phyloP scores from a whole-genome alignment of 2,329 filamentous ascomycete genomes.

The Lanzia echinophila region DNA sequence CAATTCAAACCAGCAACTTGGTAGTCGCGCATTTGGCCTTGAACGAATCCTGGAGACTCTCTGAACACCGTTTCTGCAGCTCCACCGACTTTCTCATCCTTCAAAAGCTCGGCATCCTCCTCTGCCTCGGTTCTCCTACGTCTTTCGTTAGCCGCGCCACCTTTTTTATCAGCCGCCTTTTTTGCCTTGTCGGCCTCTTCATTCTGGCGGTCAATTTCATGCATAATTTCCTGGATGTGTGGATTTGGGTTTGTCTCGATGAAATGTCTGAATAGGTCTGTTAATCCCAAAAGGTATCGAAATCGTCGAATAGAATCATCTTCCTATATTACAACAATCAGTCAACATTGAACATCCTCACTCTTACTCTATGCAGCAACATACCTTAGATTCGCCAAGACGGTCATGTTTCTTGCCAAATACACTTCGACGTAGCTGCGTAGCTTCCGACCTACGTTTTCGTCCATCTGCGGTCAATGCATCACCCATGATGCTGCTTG shows the following conservation, averaged over 20 bases:
- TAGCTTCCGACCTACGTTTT: constrained; percentile 78
- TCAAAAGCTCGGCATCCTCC: constrained; percentile 82
- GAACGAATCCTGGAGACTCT: constrained; percentile 84
- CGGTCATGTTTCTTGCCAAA: constrained; percentile 93
- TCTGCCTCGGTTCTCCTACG: constrained; percentile 91
- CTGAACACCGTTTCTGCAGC: constrained; percentile 86
- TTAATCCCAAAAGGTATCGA: constrained; percentile 87
- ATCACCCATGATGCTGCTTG: constrained; percentile 82
- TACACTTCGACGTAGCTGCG: constrained; percentile 83
- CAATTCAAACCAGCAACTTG: constrained; percentile 94
- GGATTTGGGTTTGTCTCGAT: constrained; percentile 97
- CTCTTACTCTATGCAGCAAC: background rate
- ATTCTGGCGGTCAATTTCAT: constrained; percentile 91
- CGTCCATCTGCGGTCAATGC: constrained; percentile 61
- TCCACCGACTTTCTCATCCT: constrained; percentile 84
- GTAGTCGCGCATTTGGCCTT: constrained; percentile 89
- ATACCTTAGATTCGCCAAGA: constrained; percentile 85
- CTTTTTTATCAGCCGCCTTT: constrained; percentile 71
- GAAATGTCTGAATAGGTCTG: constrained; percentile 96
- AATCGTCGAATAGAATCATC: constrained; percentile 93
- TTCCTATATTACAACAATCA: constrained; percentile 50
- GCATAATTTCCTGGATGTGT: constrained; percentile 87
- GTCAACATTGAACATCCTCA: background rate
- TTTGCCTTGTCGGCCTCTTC: constrained; percentile 63
- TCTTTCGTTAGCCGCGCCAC: constrained; percentile 72